These are phyloP conservation scores for Akanthomyces lecanii DNA, from an alignment of 2,329 filamentous ascomycete genomes.

Conservation along the genomic window DNA sequence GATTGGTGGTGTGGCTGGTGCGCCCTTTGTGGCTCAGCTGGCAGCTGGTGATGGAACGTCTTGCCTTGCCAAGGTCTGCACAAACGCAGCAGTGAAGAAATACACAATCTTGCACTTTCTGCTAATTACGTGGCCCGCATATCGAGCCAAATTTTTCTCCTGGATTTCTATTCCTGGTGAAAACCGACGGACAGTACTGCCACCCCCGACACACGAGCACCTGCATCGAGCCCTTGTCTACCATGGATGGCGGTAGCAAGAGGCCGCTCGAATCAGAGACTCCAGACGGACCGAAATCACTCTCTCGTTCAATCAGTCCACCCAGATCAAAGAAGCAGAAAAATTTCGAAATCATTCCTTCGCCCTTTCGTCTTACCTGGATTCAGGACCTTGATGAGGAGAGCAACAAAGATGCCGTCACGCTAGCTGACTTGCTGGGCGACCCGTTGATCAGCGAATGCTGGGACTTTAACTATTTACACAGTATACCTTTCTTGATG, in stretches of 20 bases:
- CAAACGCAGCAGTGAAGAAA: not conserved
- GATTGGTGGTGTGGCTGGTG: not conserved
- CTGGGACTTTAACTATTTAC: constrained; percentile 67
- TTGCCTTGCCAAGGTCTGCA: not conserved
- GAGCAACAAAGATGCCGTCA: constrained; percentile 62
- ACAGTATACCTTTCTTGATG: constrained; percentile 56
- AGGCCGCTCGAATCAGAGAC: constrained; percentile 4
- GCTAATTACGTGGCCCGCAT: not conserved
- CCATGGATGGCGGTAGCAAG: constrained; percentile 8
- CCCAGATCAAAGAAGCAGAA: constrained; percentile 33
- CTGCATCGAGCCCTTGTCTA: not conserved
- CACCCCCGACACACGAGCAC: not conserved
- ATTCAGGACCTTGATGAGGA: constrained; percentile 58
- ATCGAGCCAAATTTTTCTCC: too few species aligned
- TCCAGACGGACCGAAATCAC: constrained; percentile 24
- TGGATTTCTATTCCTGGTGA: too few species aligned
- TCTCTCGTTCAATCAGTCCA: constrained; percentile 43
- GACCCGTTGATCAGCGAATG: constrained; percentile 69
- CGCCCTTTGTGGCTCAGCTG: not conserved
- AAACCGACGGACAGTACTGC: not conserved
- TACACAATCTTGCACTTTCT: not conserved
- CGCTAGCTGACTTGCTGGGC: constrained; percentile 63
- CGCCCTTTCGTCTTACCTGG: constrained; percentile 68
- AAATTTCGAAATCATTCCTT: constrained; percentile 37
- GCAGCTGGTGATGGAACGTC: not conserved